phyloP scores from a whole-genome alignment of 108 stramenopile species.

The Pinguiococcus pyrenoidosus region DNA sequence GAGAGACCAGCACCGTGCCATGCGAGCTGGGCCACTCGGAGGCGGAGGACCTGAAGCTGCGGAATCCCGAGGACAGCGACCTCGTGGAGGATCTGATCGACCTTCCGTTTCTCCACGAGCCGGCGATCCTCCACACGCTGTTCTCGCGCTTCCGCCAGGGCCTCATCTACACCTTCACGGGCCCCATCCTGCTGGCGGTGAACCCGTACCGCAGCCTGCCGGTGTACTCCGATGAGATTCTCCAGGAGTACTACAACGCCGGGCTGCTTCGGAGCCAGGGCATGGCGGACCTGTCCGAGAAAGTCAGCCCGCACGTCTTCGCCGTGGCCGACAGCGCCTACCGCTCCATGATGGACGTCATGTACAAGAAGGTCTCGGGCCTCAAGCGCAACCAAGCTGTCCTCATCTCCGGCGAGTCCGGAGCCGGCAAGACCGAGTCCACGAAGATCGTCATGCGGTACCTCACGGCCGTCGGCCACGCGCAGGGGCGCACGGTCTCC shows the following conservation, averaged over 20 bases:
- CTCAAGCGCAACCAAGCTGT: slow-evolving; percentile 56
- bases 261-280: slow-evolving; percentile 20
- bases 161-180: slow-evolving; percentile 44
- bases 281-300: slow-evolving; percentile 4
- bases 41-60: slow-evolving; percentile 31
- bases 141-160: slow-evolving; percentile 57
- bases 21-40: slow-evolving; percentile 19
- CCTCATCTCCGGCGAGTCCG: slow-evolving; percentile 80
- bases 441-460: slow-evolving; percentile 82
- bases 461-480: slow-evolving; percentile 25
- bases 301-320: slow-evolving; percentile 76
- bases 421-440: slow-evolving; percentile 91
- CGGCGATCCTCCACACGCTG: slow-evolving; percentile 87
- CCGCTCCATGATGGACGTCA: slow-evolving; percentile 75
- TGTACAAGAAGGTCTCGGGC: slow-evolving; percentile 1
- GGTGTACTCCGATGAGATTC: slow-evolving; percentile 67
- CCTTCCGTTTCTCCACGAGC: slow-evolving; percentile 93
- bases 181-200: slow-evolving; percentile 47
- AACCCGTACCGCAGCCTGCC: slow-evolving; percentile 53
- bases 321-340: slow-evolving; percentile 85
- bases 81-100: slow-evolving; percentile 69
- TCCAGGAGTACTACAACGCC: slow-evolving; percentile 27
- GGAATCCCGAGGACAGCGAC: slow-evolving; percentile 16
- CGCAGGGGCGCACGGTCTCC: slow-evolving; percentile 8
- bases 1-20: no score